A percentile compares a stretch with the other conserved stretches of the same genome.
Evolutionary conservation across 768 basidiomycete species (phyloP).

Genomic region (Phanerochaete sordida): DNA sequence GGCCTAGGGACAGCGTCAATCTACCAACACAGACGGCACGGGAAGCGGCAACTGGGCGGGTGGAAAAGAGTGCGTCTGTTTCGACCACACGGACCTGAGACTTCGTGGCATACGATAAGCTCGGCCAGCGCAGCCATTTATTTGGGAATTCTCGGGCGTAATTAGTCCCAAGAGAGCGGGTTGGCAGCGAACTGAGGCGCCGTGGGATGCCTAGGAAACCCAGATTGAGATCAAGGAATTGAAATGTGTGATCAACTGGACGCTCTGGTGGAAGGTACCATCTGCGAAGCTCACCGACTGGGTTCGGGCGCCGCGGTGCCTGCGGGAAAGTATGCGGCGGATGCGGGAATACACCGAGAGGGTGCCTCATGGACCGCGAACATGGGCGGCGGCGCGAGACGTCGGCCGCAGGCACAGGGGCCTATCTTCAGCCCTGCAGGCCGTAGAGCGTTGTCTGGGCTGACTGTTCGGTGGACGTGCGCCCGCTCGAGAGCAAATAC

Average conservation of each 20-base stretch:
- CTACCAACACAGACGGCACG: not conserved
- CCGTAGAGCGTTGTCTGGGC: not conserved
- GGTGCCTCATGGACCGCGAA: not conserved
- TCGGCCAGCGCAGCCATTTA: not conserved
- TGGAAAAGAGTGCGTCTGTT: not conserved
- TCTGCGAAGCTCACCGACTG: not conserved
- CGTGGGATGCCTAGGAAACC: not conserved
- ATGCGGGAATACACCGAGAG: not conserved
- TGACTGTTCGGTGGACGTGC: not conserved
- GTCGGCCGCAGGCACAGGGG: not conserved
- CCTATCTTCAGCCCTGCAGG: not conserved
- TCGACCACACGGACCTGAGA: not conserved
- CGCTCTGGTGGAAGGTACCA: not conserved
- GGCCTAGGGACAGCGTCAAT: not conserved
- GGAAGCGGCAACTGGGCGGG: not conserved
- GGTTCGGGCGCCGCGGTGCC: not conserved
- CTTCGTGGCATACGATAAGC: conserved; percentile 1
- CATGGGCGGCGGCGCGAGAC: not conserved
- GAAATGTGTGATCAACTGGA: not conserved
- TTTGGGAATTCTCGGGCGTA: not conserved
- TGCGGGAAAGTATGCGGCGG: not conserved
- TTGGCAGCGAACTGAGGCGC: not conserved
- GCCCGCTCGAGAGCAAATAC: not conserved
- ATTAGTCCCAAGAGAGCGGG: not conserved
- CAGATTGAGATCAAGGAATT: conserved; percentile 2